A percentile compares a stretch with the other conserved stretches of the same genome.
Evolutionary conservation across 106 monocot genomes (phyloP).

Genomic region (Hemerocallis citrina): DNA sequence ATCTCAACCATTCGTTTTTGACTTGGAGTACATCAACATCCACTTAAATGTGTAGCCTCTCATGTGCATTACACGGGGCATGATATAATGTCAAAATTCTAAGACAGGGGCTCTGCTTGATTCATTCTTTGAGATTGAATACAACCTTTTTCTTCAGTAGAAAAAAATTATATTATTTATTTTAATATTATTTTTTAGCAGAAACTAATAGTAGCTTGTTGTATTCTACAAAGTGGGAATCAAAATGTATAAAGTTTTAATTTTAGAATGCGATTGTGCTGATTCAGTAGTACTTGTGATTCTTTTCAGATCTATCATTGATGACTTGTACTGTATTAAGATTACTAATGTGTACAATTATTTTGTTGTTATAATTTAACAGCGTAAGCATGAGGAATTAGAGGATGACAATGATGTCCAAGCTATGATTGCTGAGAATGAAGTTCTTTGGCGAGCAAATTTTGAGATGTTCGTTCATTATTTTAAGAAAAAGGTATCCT

Average conservation of each 20-base stretch:
- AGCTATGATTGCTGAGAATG: conserved; percentile 58
- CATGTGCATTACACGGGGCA: too few species aligned
- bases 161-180: too few species aligned
- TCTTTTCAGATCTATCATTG: background rate
- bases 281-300: background rate
- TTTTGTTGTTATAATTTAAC: conserved; percentile 7
- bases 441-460: conserved; percentile 91
- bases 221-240: background rate
- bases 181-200: too few species aligned
- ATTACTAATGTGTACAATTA: background rate
- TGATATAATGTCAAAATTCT: too few species aligned
- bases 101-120: too few species aligned
- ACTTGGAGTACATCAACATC: too few species aligned
- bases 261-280: background rate
- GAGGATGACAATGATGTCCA: conserved; percentile 57
- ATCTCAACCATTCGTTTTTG: too few species aligned
- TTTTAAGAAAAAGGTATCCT: conserved; percentile 71
- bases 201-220: too few species aligned
- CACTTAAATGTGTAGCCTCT: too few species aligned
- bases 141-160: too few species aligned
- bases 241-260: background rate
- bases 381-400: conserved; percentile 54
- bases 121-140: too few species aligned
- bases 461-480: conserved; percentile 71
- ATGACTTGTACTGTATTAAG: background rate